Base-by-base conservation (phyloP, 208 protist genomes). In the Trypanosomatidae sp. region DNA sequence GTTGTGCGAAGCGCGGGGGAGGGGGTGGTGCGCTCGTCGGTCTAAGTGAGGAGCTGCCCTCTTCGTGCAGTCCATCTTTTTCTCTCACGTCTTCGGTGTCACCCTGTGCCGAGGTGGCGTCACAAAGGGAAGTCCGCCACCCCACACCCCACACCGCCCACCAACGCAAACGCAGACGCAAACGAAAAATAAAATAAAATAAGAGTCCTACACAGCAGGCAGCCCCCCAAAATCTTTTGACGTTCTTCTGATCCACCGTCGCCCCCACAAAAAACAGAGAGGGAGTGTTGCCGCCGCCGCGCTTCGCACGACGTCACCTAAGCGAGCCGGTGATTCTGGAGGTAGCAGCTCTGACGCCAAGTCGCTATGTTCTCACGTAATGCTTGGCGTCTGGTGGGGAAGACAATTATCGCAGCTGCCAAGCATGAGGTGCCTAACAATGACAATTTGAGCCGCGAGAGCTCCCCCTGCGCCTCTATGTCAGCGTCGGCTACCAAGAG, bases 371-470 rank as follows among this genome's bases (percentile, higher is more conserved):
- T 77, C 12, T 52, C 55, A 12, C 65, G 73, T 17, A 71, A 47
- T 66, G 52, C 53, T 33, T 65, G 64, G 72, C 72, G 72, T 13
- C 55, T 69, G 22, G 39, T 62, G 68, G 55, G 33, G 68, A 55
- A 46, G 52, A 69, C 62, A 13, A 58, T 58, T 50, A 56, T 67
- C 22, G 44, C 65, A 28, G 55, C 44, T 33, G 64, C 44, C 15
- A 49, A 46, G n/a, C 41, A 53, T 68, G 64, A 49, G 41, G 44
- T 39, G 8, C 46, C 64, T 4, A 53, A n/a, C 43, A 50, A 46
- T 28, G 44, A 28, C 43, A 39, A 50, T 41, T 43, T 25, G 43
- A 53, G n/a, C 43, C 36, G 49, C 41, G 43, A 60, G 39, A 58
- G 19, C 28, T 12, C 2, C 13, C 39, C 41, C 36, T 64, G 55